A percentile compares a stretch with the other conserved stretches of the same genome.
Conservation (phyloP, 495 filamentous ascomycete genomes). For the Penicillium subrubescens region DNA sequence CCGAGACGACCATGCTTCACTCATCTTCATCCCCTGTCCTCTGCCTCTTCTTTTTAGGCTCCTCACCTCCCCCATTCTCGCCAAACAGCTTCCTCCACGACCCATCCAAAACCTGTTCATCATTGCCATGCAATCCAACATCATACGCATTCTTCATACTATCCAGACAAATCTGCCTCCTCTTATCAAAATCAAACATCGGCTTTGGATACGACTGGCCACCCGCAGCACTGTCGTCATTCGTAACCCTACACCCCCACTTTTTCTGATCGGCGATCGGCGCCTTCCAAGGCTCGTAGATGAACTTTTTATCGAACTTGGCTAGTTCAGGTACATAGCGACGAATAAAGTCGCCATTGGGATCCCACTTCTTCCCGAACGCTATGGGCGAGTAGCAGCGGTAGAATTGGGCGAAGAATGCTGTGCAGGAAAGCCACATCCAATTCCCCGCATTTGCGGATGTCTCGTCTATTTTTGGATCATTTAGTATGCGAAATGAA, state of each 20-base stretch:
- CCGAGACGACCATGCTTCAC: neutral
- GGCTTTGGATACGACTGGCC: conserved; percentile 62
- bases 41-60: conserved; percentile 24
- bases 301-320: conserved; percentile 61
- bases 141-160: conserved; percentile 67
- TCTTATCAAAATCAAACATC: conserved; percentile 70
- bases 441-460: conserved; percentile 72
- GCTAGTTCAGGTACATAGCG: conserved; percentile 64
- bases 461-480: conserved; percentile 50
- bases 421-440: conserved; percentile 75
- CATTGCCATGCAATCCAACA: conserved; percentile 61
- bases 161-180: conserved; percentile 59
- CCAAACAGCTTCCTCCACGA: conserved; percentile 61
- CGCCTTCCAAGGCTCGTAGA: conserved; percentile 76
- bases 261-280: conserved; percentile 60
- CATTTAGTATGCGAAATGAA: neutral
- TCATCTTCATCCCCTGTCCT: conserved; percentile 9
- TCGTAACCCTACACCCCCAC: conserved; percentile 58
- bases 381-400: conserved; percentile 66
- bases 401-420: conserved; percentile 67
- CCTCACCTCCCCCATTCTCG: conserved; percentile 14
- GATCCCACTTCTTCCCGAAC: conserved; percentile 70
- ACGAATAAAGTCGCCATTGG: conserved; percentile 59
- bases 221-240: conserved; percentile 45
- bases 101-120: conserved; percentile 59